Conservation (phyloP, 169 alveolate species). For the Cryptosporidium ryanae region DNA sequence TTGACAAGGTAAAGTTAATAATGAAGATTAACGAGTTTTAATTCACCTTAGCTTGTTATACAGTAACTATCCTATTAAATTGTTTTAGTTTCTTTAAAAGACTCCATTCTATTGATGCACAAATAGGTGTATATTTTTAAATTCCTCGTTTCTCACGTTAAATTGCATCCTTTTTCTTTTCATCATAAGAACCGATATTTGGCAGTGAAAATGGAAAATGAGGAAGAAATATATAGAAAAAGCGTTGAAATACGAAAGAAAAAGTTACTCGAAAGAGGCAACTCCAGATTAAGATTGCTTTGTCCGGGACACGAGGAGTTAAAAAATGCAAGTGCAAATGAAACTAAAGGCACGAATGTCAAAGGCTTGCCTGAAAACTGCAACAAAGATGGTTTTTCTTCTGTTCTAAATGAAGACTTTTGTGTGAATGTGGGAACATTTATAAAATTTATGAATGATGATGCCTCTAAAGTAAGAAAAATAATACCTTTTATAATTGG, state of each 20-base stretch:
- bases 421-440: background rate
- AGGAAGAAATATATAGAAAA: background rate
- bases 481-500: constrained; percentile 12
- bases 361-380: too few species aligned
- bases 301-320: constrained; percentile 43
- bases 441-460: background rate
- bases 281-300: constrained; percentile 26
- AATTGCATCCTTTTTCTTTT: constrained; percentile 3
- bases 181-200: background rate
- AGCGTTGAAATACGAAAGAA: constrained; percentile 38
- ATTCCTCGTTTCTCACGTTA: too few species aligned
- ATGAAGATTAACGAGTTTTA: too few species aligned
- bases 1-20: too few species aligned
- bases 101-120: too few species aligned
- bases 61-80: too few species aligned
- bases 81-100: too few species aligned
- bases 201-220: background rate
- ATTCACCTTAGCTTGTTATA: too few species aligned
- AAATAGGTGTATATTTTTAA: too few species aligned
- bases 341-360: background rate
- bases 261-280: constrained; percentile 51
- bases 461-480: background rate
- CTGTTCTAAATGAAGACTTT: background rate
- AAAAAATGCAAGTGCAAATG: background rate
- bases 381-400: background rate